Evolutionary conservation across 2,329 filamentous ascomycete genomes (phyloP).

Genomic region (Aspergillus awamori): DNA sequence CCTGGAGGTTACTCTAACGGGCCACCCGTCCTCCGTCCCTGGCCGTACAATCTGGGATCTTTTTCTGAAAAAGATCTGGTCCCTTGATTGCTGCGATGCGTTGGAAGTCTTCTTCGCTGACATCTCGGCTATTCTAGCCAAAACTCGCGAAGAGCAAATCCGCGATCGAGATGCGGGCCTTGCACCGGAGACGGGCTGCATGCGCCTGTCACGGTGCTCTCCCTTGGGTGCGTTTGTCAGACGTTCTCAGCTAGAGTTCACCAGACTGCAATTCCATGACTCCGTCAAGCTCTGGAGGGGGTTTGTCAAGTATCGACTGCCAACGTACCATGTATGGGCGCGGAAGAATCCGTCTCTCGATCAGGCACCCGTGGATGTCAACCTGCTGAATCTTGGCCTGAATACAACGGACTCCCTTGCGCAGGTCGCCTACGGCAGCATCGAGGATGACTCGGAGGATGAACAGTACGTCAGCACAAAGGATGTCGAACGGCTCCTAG

Average conservation of each 20-base stretch:
- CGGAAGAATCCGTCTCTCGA: conserved; percentile 53
- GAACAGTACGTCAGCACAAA: conserved; percentile 66
- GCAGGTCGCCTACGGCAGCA: conserved; percentile 54
- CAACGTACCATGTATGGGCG: conserved; percentile 66
- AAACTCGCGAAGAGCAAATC: conserved; percentile 63
- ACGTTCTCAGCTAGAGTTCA: conserved; percentile 76
- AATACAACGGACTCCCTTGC: conserved; percentile 53
- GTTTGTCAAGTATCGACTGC: conserved; percentile 78
- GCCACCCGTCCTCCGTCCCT: conserved; percentile 59
- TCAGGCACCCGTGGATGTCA: conserved; percentile 61
- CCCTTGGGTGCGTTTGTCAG: conserved; percentile 82
- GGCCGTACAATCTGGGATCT: conserved; percentile 86
- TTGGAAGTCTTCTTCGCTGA: conserved; percentile 75
- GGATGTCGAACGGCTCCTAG: conserved; percentile 77
- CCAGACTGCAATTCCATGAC: conserved; percentile 77
- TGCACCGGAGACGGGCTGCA: conserved; percentile 52
- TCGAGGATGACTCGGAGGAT: conserved; percentile 47
- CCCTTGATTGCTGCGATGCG: conserved; percentile 76
- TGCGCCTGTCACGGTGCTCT: conserved; percentile 71
- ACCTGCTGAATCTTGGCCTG: conserved; percentile 62
- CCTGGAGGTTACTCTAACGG: conserved; percentile 52
- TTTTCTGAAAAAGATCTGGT: conserved; percentile 80
- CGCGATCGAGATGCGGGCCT: conserved; percentile 58
- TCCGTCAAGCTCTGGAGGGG: conserved; percentile 76
- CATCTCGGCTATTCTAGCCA: conserved; percentile 61